Conservation (phyloP, 805 yeast genomes). For the Maudiozyma bulderi region DNA sequence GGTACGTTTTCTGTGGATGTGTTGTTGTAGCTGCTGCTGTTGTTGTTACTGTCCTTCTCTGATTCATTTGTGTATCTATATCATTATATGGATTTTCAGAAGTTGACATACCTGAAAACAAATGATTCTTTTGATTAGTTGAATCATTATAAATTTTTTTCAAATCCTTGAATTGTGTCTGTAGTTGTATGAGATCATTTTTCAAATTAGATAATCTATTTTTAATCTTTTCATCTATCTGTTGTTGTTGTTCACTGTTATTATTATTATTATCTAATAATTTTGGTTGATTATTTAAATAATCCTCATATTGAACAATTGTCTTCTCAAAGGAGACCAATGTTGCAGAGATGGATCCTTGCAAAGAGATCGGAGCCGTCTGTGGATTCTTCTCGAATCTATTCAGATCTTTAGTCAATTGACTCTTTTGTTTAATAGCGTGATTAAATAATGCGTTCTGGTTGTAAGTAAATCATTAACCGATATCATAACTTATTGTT, state of each 20-base stretch:
- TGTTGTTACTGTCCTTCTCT: slow-evolving; percentile 16
- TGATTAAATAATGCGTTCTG: slow-evolving; percentile 84
- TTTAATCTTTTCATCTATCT: slow-evolving; percentile 35
- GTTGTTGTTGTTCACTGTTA: neutral
- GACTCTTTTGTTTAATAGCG: slow-evolving; percentile 76
- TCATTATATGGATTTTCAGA: slow-evolving; percentile 20
- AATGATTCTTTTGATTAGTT: slow-evolving; percentile 6
- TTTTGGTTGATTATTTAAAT: slow-evolving; percentile 46
- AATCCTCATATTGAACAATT: slow-evolving; percentile 42
- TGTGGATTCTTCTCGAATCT: slow-evolving; percentile 52
- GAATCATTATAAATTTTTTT: slow-evolving; percentile 24
- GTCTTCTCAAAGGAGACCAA: slow-evolving; percentile 68
- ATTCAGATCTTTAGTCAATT: slow-evolving; percentile 58
- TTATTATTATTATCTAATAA: slow-evolving; percentile 9
- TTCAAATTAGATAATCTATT: slow-evolving; percentile 53
- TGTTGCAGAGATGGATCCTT: slow-evolving; percentile 49
- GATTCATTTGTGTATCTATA: slow-evolving; percentile 17
- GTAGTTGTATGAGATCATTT: slow-evolving; percentile 26
- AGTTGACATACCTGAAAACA: slow-evolving; percentile 10
- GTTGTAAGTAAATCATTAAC: neutral
- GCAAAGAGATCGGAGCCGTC: slow-evolving; percentile 64
- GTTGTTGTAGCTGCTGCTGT: neutral
- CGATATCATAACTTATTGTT: neutral
- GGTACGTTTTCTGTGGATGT: slow-evolving; percentile 22
- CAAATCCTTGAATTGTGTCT: slow-evolving; percentile 27